phyloP scores from a whole-genome alignment of 164 flowering plant genomes.

The Santalum album region DNA sequence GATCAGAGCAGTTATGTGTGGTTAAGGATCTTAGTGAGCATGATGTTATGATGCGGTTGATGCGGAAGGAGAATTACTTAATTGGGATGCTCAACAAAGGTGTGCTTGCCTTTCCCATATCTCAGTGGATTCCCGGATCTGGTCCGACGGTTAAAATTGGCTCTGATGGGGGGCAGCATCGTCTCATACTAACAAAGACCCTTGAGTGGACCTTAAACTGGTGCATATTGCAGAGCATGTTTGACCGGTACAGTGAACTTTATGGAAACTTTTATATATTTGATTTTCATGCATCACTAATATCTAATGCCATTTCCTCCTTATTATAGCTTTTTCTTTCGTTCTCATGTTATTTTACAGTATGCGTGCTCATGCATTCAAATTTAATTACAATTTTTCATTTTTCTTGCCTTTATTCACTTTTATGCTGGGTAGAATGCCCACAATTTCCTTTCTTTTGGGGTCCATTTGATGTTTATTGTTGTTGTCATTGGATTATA shows the following conservation, averaged over 20 bases:
- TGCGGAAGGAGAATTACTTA: slow-evolving; percentile 98
- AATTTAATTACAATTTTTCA: no score
- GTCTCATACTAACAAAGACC: slow-evolving; percentile 69
- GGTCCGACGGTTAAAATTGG: slow-evolving; percentile 66
- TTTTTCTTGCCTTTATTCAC: no score
- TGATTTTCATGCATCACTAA: no score
- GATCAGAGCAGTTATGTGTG: slow-evolving; percentile 71
- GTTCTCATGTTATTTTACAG: no score
- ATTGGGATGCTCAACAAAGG: slow-evolving; percentile 98
- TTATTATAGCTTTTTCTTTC: no score
- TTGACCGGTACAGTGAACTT: slow-evolving; percentile 63
- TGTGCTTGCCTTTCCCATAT: slow-evolving; percentile 83
- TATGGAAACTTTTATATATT: no score
- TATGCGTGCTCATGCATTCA: no score
- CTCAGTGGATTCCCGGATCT: slow-evolving; percentile 84
- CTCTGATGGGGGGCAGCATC: slow-evolving; percentile 38
- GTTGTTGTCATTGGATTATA: no score
- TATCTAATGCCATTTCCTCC: no score
- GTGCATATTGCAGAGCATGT: slow-evolving; percentile 98
- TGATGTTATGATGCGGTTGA: slow-evolving; percentile 89
- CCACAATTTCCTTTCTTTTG: no score
- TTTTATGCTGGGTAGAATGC: no score
- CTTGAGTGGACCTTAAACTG: slow-evolving; percentile 96
- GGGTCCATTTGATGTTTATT: no score
- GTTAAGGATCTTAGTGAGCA: slow-evolving; percentile 91